Conservation (phyloP, 768 basidiomycete species). For the Mycena leptocephala region DNA sequence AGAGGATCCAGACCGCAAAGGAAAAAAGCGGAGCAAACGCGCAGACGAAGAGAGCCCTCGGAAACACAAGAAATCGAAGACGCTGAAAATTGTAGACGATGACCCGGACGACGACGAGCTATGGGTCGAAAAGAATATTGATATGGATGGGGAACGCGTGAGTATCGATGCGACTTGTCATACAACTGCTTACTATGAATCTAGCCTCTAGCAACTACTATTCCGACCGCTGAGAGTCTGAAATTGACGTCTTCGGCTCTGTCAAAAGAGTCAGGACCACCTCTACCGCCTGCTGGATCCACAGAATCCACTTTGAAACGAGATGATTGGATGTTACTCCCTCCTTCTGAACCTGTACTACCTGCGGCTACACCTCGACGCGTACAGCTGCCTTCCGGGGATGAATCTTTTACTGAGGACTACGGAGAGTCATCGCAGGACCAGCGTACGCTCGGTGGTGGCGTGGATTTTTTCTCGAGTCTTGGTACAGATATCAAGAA, state of each 20-base stretch:
- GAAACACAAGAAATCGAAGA: slow-evolving; percentile 53
- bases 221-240: slow-evolving; percentile 84
- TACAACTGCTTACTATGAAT: slow-evolving; percentile 24
- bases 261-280: slow-evolving; percentile 58
- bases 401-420: slow-evolving; percentile 76
- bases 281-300: slow-evolving; percentile 62
- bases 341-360: slow-evolving; percentile 50
- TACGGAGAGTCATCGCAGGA: slow-evolving; percentile 69
- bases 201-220: slow-evolving; percentile 79
- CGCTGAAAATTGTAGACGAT: slow-evolving; percentile 75
- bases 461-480: slow-evolving; percentile 91
- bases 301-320: slow-evolving; percentile 72
- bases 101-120: slow-evolving; percentile 82
- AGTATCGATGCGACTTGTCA: slow-evolving; percentile 40
- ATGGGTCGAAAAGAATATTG: slow-evolving; percentile 93
- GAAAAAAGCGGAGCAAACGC: slow-evolving; percentile 71
- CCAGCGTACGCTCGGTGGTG: slow-evolving; percentile 67
- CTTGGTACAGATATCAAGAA: slow-evolving; percentile 85
- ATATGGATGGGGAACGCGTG: slow-evolving; percentile 83
- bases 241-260: slow-evolving; percentile 76
- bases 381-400: slow-evolving; percentile 41
- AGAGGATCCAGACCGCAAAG: slow-evolving; percentile 59
- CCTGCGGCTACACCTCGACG: slow-evolving; percentile 44
- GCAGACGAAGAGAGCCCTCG: slow-evolving; percentile 57
- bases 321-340: slow-evolving; percentile 93